Conservation (phyloP, 345 rosid species). For the Lumnitzera littorea region DNA sequence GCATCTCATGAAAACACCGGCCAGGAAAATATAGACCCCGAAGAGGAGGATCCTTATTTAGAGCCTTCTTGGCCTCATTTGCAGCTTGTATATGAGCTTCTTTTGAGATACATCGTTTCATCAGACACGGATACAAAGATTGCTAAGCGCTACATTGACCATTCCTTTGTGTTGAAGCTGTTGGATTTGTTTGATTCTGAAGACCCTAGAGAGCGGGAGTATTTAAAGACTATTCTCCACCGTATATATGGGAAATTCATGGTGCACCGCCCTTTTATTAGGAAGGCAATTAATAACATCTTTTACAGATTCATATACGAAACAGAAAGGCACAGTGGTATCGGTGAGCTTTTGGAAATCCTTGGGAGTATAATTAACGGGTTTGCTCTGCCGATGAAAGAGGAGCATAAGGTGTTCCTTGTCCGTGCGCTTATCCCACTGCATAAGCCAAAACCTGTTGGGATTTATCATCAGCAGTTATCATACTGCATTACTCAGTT, state of each 20-base stretch:
- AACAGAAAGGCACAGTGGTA: slow-evolving; percentile 46
- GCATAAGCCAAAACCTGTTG: slow-evolving; percentile 38
- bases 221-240: slow-evolving; percentile 42
- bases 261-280: slow-evolving; percentile 49
- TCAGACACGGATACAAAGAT: slow-evolving; percentile 46
- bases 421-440: slow-evolving; percentile 40
- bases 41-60: slow-evolving; percentile 43
- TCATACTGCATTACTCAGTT: slow-evolving; percentile 42
- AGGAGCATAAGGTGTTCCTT: slow-evolving; percentile 47
- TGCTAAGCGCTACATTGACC: slow-evolving; percentile 48
- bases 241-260: slow-evolving; percentile 46
- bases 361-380: slow-evolving; percentile 49
- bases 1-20: slow-evolving; percentile 43
- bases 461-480: slow-evolving; percentile 38
- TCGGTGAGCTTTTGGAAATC: slow-evolving; percentile 43
- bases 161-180: slow-evolving; percentile 45
- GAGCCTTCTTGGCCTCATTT: slow-evolving; percentile 50
- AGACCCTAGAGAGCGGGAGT: slow-evolving; percentile 48
- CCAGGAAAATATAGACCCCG: slow-evolving; percentile 37
- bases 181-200: slow-evolving; percentile 47
- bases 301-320: slow-evolving; percentile 43
- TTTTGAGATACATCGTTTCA: slow-evolving; percentile 36
- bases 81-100: slow-evolving; percentile 44
- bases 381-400: slow-evolving; percentile 49
- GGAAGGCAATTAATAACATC: slow-evolving; percentile 42